These are phyloP conservation scores for Taxillus chinensis DNA, from an alignment of 164 flowering plant species.

Conservation along the genomic window DNA sequence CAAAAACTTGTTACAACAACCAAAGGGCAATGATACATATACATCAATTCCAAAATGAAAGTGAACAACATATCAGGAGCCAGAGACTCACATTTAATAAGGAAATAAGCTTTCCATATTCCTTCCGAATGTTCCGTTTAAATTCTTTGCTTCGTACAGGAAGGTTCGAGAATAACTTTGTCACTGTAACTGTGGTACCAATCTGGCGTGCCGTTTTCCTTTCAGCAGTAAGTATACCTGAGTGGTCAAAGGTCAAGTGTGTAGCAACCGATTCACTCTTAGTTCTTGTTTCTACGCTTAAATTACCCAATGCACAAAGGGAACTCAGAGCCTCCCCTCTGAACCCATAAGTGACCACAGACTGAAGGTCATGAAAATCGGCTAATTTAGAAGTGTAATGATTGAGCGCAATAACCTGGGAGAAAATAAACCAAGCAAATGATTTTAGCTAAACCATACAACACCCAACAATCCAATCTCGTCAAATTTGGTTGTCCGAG, in stretches of 20 bases:
- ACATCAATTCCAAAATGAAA: not conserved
- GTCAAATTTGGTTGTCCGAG: no score
- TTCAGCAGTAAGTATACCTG: slow-evolving; percentile 62
- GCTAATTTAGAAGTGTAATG: slow-evolving; percentile 85
- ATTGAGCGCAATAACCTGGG: slow-evolving; percentile 79
- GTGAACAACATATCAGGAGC: slow-evolving; percentile 4
- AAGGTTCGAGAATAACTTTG: slow-evolving; percentile 73
- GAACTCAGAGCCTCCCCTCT: slow-evolving; percentile 98
- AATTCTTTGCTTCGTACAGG: slow-evolving; percentile 92
- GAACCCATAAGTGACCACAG: slow-evolving; percentile 78
- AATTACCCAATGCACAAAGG: slow-evolving; percentile 68
- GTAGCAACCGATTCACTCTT: slow-evolving; percentile 69
- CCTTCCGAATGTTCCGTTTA: slow-evolving; percentile 79
- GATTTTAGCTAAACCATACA: not conserved
- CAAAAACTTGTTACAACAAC: no score
- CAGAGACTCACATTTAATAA: slow-evolving; percentile 64
- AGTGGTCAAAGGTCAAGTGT: slow-evolving; percentile 73
- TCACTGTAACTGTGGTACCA: slow-evolving; percentile 87
- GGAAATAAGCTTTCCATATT: slow-evolving; percentile 83
- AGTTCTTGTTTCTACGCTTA: slow-evolving; percentile 88
- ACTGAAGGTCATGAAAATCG: slow-evolving; percentile 85
- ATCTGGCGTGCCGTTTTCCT: slow-evolving; percentile 84
- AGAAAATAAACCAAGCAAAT: not conserved
- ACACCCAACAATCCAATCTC: no score
- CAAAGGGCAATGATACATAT: no score